Base-by-base conservation (phyloP, 2,329 filamentous ascomycete species). In the Penicillium sp. region DNA sequence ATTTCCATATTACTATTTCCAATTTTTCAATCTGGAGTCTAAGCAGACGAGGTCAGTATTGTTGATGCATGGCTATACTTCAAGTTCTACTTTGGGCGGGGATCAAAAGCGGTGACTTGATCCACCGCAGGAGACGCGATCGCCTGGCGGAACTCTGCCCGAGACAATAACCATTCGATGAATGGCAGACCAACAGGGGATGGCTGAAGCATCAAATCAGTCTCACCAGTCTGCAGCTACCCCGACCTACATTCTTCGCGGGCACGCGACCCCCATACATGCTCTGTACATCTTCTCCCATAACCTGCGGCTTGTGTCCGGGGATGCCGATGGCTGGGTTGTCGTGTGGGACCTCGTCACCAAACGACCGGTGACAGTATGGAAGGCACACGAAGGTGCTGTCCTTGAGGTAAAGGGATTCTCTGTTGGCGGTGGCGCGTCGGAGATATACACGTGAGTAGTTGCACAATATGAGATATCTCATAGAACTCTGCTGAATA, bases 251-350 rank as follows among this genome's bases (percentile, higher is more conserved):
- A 85, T 97, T 52, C 82, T 99, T 30, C 89, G 94, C 57, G 94
- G 94, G 46, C 94, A 97, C 75, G 82, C 84, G 48, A 81, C 88
- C 0, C 86, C 91, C 58, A 86, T 97, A 41, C 91, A 97, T 68
- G 83, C 85, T 17, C 80, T 92, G 3, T 76, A 82, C 46, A 93
- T 97, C 67, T 78, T 90, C 60, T 81, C 84, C 46, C 71, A 76
- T 33, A 96, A 97, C 68, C 80, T 84, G 51, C 87, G 90, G 27
- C 84, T 99, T 5, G 77, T 90, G 10, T 94, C 91, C 0, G 93
- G 89, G 29, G 94, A 99, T 73, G 89, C 91, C 7, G 89, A 96
- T 34, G 94, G 94, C 52, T 97, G 88, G 80, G 79, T 96, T 27
- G 82, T 96, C 6, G 75, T 91, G 18, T 99, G 94, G 94, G 87